phyloP scores from a whole-genome alignment of 1,284 basidiomycete genomes.

The Sporisorium graminicola region DNA sequence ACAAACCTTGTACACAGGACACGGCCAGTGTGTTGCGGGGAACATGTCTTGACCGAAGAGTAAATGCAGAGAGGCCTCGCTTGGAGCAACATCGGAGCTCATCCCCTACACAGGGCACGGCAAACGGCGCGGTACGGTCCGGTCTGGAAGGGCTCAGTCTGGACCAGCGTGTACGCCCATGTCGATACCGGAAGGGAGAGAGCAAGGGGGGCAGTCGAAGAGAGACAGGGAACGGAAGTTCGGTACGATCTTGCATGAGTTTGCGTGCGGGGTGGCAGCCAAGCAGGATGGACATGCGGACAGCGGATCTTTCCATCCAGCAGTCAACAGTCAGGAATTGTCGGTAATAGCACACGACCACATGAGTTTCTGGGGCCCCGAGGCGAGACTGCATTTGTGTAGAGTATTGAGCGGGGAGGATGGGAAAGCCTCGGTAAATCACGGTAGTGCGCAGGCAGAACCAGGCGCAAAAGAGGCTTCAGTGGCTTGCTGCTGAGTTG shows the following conservation, averaged over 20 bases:
- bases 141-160: slow-evolving; percentile 6
- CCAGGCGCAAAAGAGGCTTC: too few species aligned
- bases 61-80: slow-evolving; percentile 1
- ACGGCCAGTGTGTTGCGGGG: too few species aligned
- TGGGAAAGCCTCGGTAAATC: not conserved
- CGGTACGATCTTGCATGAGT: slow-evolving; percentile 14
- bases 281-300: not conserved
- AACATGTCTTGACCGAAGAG: not conserved
- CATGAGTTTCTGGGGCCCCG: slow-evolving; percentile 1
- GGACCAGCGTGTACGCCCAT: slow-evolving; percentile 1
- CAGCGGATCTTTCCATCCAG: not conserved
- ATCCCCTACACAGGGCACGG: not conserved
- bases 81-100: slow-evolving; percentile 5
- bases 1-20: not conserved
- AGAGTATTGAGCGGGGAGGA: not conserved
- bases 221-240: slow-evolving; percentile 1
- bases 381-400: not conserved
- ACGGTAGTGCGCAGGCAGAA: not conserved
- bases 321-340: not conserved
- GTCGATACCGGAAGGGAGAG: not conserved
- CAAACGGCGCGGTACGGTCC: slow-evolving; percentile 18
- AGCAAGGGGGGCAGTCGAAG: not conserved
- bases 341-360: not conserved
- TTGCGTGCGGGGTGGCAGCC: not conserved
- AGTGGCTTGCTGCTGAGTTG: too few species aligned